A percentile compares a stretch with the other conserved stretches of the same genome.
Evolutionary conservation across 2,329 filamentous ascomycete species (phyloP).

Genomic region (Hypoxylon sp.): DNA sequence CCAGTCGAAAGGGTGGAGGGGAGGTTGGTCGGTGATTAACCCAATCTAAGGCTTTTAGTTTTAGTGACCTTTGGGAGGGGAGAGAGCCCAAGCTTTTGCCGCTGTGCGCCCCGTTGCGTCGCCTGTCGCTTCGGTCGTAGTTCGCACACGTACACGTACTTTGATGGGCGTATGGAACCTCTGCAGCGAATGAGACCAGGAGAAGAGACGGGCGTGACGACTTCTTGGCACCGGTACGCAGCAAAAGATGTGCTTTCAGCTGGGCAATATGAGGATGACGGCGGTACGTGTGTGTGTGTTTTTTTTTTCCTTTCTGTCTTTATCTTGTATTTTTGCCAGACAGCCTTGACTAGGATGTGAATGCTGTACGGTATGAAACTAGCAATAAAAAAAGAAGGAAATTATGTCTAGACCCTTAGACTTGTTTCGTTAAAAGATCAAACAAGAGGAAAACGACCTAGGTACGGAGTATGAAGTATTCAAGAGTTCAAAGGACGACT

Average conservation of each 20-base stretch:
- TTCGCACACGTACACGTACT: conserved; percentile 1
- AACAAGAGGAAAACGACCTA: not conserved
- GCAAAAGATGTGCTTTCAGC: not conserved
- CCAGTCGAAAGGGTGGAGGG: not conserved
- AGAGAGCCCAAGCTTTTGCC: conserved; percentile 21
- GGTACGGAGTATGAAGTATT: not conserved
- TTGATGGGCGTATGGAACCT: not conserved
- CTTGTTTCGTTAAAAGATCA: not conserved
- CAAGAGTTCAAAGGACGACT: not conserved
- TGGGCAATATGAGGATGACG: not conserved
- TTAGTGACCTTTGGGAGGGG: conserved; percentile 27
- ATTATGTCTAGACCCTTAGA: not conserved
- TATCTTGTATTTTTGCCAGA: too few relatives aligned
- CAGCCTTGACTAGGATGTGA: not conserved
- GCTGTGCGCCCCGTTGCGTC: conserved; percentile 7
- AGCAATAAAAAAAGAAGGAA: not conserved
- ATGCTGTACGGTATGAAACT: not conserved
- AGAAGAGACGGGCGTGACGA: conserved; percentile 23
- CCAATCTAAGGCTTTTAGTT: too few relatives aligned
- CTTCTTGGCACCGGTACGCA: conserved; percentile 26
- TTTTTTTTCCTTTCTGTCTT: not conserved
- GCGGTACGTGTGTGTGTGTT: not conserved
- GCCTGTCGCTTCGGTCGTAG: conserved; percentile 8
- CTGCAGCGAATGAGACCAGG: not conserved
- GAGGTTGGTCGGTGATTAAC: conserved; percentile 21